phyloP scores from a whole-genome alignment of 164 flowering plant genomes.

The Magnolia officinalis region DNA sequence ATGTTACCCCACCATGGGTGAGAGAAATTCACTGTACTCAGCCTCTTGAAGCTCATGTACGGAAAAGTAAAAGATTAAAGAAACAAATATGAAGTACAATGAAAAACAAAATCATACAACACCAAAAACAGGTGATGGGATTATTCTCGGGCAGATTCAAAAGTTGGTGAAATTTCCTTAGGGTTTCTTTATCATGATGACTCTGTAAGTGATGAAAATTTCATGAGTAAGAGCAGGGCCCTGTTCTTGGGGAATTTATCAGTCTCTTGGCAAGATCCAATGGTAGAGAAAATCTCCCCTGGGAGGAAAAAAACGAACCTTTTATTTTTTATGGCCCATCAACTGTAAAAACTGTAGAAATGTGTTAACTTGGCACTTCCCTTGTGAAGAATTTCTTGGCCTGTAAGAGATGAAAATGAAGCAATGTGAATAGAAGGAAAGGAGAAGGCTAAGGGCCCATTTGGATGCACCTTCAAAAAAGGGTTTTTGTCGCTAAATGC shows the following conservation, averaged over 20 bases:
- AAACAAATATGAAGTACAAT: background rate
- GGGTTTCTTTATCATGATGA: background rate
- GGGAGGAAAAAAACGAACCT: background rate
- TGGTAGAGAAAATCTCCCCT: background rate
- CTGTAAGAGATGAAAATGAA: constrained; percentile 15
- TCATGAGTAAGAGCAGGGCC: constrained; percentile 1
- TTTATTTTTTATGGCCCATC: background rate
- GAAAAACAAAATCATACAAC: background rate
- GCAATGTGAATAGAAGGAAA: background rate
- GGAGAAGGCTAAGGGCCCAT: too few species aligned
- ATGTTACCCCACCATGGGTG: too few species aligned
- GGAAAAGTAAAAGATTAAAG: background rate
- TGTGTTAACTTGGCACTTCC: constrained; percentile 14
- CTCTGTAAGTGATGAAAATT: background rate
- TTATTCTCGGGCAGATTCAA: background rate
- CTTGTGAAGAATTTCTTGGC: constrained; percentile 28
- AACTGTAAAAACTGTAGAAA: background rate
- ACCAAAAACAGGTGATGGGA: background rate
- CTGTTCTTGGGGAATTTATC: constrained; percentile 2
- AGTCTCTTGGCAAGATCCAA: background rate
- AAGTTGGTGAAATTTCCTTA: background rate
- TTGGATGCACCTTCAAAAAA: too few species aligned
- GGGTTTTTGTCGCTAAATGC: too few species aligned
- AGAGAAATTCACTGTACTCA: background rate
- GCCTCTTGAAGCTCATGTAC: background rate